Base-by-base conservation (phyloP, 495 filamentous ascomycete species). In the Durotheca rogersii region DNA sequence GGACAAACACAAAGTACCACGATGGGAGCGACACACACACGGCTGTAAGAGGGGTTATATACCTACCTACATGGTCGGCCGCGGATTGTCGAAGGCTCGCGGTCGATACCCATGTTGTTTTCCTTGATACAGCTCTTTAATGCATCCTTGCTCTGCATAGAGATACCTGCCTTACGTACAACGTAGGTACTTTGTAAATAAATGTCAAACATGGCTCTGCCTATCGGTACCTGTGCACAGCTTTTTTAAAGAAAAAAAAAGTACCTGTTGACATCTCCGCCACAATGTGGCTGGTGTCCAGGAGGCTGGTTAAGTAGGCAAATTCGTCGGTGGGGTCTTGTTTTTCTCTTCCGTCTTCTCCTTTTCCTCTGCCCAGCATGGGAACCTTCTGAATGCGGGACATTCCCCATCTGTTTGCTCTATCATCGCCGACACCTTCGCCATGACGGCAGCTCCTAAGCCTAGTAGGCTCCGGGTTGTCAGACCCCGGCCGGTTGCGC, bases 231-330 rank as follows among this genome's bases (percentile, higher is more conserved):
- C n/a, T n/a, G n/a, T n/a, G n/a, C n/a, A n/a, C n/a, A n/a, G n/a
- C n/a, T n/a, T n/a, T n/a, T n/a, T n/a, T n/a, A n/a, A n/a, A n/a
- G n/a, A n/a, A n/a, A n/a, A n/a, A n/a, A n/a, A n/a, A n/a, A n/a
- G n/a, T n/a, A n/a, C n/a, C n/a, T n/a, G 34, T 0, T 72, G 79
- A 0, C 79, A 78, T 6, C 42, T 81, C 0, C 30, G 49, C 5
- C 46, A 67, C 1, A 70, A 72, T 82, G 76, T 53, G 65, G 64
- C 9, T 66, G 70, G n/a, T n/a, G n/a, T n/a, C n/a, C n/a, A n/a
- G n/a, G n/a, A n/a, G n/a, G n/a, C n/a, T n/a, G n/a, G n/a, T n/a
- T n/a, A n/a, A n/a, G n/a, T n/a, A n/a, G n/a, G n/a, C n/a, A n/a
- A n/a, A n/a, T n/a, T n/a, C n/a, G n/a, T n/a, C n/a, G n/a, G n/a